Evolutionary conservation across 257 asterid species (phyloP), one percentile per base, ranked within the genome.

Genomic region (Nicotiana noctiflora): DNA sequence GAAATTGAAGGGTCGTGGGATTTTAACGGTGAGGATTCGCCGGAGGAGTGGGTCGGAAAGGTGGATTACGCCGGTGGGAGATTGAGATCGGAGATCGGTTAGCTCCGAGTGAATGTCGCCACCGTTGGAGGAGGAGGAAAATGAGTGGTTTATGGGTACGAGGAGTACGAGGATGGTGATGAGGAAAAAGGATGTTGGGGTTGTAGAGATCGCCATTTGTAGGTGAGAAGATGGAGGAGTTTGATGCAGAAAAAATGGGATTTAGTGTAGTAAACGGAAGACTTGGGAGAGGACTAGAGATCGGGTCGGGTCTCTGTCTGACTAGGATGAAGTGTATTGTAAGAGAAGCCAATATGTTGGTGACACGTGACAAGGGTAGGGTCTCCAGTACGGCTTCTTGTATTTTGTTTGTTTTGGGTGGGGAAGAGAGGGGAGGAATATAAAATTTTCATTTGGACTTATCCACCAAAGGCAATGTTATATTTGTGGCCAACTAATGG

Each of bases 31-130:
- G 44, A 77, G 55, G 2, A 77, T 60, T 40, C 34, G 25, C 0
- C 70, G 67, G 59, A 77, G 81, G 31, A 77, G 81, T 14, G 60
- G 74, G 11, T 77, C 81, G 9, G 72, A 18, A 23, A 77, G 74
- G 51, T 77, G 81, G 81, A 77, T 60, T 2, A 60, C 74, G 8
- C 56, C 70, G 5, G 57, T 59, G 21, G 59, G 67, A 4, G 81
- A 37, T 44, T 77, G 72, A 4, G 72, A 59, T 25, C 81, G 72
- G 81, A 77, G 74, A 4, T 17, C 9, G 10, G 21, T 77, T 62
- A 77, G 19, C 15, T 77, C 81, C 15, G 74, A 27, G 3, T n/a
- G 72, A 12, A 77, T 15, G 9, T 60, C 25, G 13, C 31, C 31
- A 4, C 14, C 68, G 15, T 29, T 19, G 23, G 59, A 23, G 4